Evolutionary conservation across 2,329 filamentous ascomycete species (phyloP), one percentile per base, ranked within the genome.

Genomic region (Hypoxylon sp.): DNA sequence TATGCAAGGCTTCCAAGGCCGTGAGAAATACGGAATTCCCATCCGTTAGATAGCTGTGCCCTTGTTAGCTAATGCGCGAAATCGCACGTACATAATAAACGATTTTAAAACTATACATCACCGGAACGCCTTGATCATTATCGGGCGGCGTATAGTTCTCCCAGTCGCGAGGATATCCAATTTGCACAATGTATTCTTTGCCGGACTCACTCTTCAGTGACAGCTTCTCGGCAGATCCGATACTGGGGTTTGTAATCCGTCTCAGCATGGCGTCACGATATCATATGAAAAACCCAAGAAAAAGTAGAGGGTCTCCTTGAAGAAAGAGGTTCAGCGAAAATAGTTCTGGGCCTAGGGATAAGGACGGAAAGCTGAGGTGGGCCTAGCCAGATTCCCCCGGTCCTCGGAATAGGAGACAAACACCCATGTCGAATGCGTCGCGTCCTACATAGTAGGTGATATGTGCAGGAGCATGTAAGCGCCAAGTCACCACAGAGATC

Each of bases 11-110:
- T 29, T 72, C 69, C 4, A 70, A 62, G 1, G 68, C 68, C 13
- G 68, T 66, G 41, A 66, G 63, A 56, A 71, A 70, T 32, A 69
- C 69, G 3, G 67, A 68, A 17, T 72, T 71, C 1, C 70, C 69
- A 16, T 71, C 69, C 0, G 67, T 64, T 3, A 70, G 44, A 26
- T 72, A 71, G 5, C 69, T 71, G 3, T 3, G n/a, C 0, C n/a
- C 5, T 13, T 31, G 32, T 42, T 26, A 37, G 37, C 21, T 21
- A 5, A 6, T n/a, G 2, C n/a, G 21, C n/a, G 4, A n/a, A 37
- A 20, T 35, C 4, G 16, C 11, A 13, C 26, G n/a, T 37, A 13
- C 17, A 7, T 13, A 6, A 8, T 23, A 7, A 25, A 13, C 8
- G 5, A 16, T n/a, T n/a, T n/a, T n/a, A 37, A 5, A 7, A 37